A percentile compares a stretch with the other conserved stretches of the same genome.
phyloP scores from a whole-genome alignment of 345 rosid species.

The Theobroma cacao region DNA sequence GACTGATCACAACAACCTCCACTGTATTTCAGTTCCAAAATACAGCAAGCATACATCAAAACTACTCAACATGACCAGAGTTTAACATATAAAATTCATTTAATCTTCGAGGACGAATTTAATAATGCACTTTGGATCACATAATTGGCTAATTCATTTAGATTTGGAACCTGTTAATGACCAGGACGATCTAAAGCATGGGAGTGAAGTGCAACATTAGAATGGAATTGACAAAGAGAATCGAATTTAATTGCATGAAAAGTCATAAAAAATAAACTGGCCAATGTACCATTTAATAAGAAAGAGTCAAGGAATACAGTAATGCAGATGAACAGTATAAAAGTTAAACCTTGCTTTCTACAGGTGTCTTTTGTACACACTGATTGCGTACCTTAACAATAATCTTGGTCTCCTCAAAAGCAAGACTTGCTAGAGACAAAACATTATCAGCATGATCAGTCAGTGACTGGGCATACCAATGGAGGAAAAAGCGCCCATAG shows the following conservation, averaged over 20 bases:
- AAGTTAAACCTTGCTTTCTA: neutral
- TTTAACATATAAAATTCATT: neutral
- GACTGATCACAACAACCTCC: neutral
- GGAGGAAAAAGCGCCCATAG: constrained; percentile 89
- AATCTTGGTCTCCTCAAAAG: constrained; percentile 73
- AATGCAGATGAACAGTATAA: constrained; percentile 4
- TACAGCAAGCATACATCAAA: neutral
- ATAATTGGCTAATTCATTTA: constrained; percentile 5
- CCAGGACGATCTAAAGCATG: neutral
- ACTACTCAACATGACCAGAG: neutral
- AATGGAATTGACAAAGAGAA: neutral
- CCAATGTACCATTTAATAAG: neutral
- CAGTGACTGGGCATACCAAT: constrained; percentile 78
- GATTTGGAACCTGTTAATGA: neutral
- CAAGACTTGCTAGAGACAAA: constrained; percentile 75
- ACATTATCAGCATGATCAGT: constrained; percentile 78
- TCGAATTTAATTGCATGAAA: neutral
- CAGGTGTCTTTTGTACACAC: constrained; percentile 1
- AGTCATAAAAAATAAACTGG: neutral
- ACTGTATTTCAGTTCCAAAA: constrained; percentile 4
- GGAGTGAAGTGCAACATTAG: neutral
- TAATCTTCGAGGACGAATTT: neutral
- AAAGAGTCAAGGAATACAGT: neutral
- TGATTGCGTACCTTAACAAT: constrained; percentile 61
- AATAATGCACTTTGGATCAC: neutral